Conservation (phyloP, 1,284 basidiomycete species). For the Chalciporus sp. region DNA sequence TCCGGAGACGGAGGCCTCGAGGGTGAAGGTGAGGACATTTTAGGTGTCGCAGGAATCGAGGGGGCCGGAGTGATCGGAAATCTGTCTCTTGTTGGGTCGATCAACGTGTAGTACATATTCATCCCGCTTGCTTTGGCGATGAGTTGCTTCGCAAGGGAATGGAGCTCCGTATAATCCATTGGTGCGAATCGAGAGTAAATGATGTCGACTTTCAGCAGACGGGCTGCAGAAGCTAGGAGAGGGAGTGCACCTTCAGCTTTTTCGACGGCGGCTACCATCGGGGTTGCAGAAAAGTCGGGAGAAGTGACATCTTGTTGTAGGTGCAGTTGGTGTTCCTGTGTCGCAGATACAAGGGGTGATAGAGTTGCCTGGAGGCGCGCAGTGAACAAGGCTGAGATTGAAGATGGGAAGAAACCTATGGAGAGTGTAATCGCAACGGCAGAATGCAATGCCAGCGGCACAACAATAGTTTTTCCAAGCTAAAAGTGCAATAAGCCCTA, state of each 20-base stretch:
- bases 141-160: slow-evolving; percentile 52
- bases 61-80: slow-evolving; percentile 57
- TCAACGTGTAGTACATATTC: slow-evolving; percentile 61
- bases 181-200: slow-evolving; percentile 67
- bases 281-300: slow-evolving; percentile 45
- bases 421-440: slow-evolving; percentile 58
- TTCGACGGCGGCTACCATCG: slow-evolving; percentile 41
- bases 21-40: slow-evolving; percentile 29
- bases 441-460: slow-evolving; percentile 67
- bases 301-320: slow-evolving; percentile 50
- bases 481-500: slow-evolving; percentile 21
- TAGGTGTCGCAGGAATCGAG: slow-evolving; percentile 44
- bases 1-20: slow-evolving; percentile 28
- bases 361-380: slow-evolving; percentile 55
- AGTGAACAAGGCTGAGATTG: slow-evolving; percentile 66
- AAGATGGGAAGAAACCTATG: slow-evolving; percentile 65
- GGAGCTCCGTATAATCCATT: slow-evolving; percentile 57
- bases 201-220: slow-evolving; percentile 65
- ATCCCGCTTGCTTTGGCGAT: slow-evolving; percentile 66
- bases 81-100: slow-evolving; percentile 59
- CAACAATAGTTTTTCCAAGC: slow-evolving; percentile 53
- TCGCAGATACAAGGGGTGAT: slow-evolving; percentile 49
- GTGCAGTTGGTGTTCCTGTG: slow-evolving; percentile 50
- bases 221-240: slow-evolving; percentile 53
- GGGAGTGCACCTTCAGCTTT: slow-evolving; percentile 59